Evolutionary conservation across 2,329 filamentous ascomycete genomes (phyloP).

Genomic region (Fusarium concolor): DNA sequence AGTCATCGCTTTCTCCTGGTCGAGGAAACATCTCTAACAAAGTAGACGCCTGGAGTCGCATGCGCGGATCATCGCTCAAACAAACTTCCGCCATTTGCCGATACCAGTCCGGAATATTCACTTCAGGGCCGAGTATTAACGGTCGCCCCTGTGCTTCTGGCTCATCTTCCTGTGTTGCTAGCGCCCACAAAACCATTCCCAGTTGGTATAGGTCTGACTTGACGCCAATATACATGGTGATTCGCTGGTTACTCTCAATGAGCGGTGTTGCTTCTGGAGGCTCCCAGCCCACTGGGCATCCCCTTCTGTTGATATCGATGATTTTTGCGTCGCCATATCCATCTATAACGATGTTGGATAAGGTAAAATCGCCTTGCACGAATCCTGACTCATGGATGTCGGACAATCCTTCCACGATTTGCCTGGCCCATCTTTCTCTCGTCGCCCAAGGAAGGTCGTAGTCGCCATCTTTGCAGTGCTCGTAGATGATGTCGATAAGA

Average conservation of each 20-base stretch:
- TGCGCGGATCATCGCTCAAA: slow-evolving; percentile 77
- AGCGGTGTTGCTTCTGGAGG: slow-evolving; percentile 89
- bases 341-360: slow-evolving; percentile 97
- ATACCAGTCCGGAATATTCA: slow-evolving; percentile 82
- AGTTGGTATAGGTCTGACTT: slow-evolving; percentile 97
- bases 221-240: slow-evolving; percentile 97
- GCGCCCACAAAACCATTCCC: slow-evolving; percentile 95
- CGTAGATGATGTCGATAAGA: slow-evolving; percentile 90
- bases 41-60: slow-evolving; percentile 77
- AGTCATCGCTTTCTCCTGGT: slow-evolving; percentile 18
- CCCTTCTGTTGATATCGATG: slow-evolving; percentile 96
- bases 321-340: slow-evolving; percentile 87
- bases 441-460: slow-evolving; percentile 73
- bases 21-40: slow-evolving; percentile 77
- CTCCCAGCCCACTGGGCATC: slow-evolving; percentile 98
- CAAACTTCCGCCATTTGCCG: slow-evolving; percentile 80
- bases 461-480: slow-evolving; percentile 70
- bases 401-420: slow-evolving; percentile 88
- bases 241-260: slow-evolving; percentile 87
- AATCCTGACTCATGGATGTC: slow-evolving; percentile 97
- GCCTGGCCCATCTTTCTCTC: slow-evolving; percentile 87
- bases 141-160: slow-evolving; percentile 84
- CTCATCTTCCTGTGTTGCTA: slow-evolving; percentile 89
- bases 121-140: slow-evolving; percentile 67
- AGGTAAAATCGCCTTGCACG: slow-evolving; percentile 96